Base-by-base conservation (phyloP, 345 rosid genomes). In the Mallotus nudiflorus region DNA sequence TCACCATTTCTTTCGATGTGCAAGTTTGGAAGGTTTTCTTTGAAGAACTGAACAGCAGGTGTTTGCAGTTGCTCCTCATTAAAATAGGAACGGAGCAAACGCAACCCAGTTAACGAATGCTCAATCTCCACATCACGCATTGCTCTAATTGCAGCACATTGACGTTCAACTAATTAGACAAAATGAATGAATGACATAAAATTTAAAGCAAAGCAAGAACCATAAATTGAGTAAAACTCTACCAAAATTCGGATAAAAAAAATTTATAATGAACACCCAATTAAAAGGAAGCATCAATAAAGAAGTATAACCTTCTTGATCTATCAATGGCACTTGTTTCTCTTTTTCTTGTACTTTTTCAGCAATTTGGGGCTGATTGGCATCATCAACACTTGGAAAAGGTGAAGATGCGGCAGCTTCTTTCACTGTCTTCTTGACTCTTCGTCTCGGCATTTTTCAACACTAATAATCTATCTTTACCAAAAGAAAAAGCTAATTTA, bases 101-200 rank as follows among this genome's bases (percentile, higher is more conserved):
- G 87, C 64, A 94, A 27, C 51, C 79, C 83, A 20, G 92, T 87
- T 50, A 85, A 66, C 51, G 73, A 76, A 28, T 83, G 87, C 51
- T 89, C 93, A 65, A 89, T 81, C 76, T 89, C 91, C 68, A 89
- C 86, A 70, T 92, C 96, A 54, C 96, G 86, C 14, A 83, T 84
- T 11, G 93, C 90, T 60, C 88, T 92, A 20, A 89, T 78, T 55
- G 96, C 98, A 69, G 83, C 88, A 63, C 77, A 69, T 74, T 84
- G 84, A 54, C 92, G 81, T 57, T 95, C 87, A 66, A 85, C 97
- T 92, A 42, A 24, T 15, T 52, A 62, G 4, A 2, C 37, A n/a
- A 33, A 59, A 18, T 22, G 39, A 20, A 31, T 12, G 58, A 57
- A 13, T 33, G 16, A 28, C 40, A 31, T 19, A 59, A 2, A 35